Evolutionary conservation across 306 rosid genomes (phyloP), one percentile per base, ranked within the genome.

Genomic region (Rosa persica): DNA sequence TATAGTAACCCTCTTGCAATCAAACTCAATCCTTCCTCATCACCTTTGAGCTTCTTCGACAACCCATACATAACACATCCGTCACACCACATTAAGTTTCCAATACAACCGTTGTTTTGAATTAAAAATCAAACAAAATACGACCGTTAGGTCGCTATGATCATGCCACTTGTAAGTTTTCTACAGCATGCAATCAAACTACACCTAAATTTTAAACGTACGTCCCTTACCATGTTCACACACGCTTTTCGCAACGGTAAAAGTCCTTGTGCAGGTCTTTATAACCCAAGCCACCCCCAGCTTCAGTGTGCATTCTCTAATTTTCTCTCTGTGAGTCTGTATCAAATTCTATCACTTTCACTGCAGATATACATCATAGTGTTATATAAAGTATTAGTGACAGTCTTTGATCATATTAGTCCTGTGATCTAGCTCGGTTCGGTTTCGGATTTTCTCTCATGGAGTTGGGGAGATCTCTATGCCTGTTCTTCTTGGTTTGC

Each of bases 401-500:
- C 40, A 22, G 42, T 16, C 68, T 13, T 34, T 1, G 68, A 13
- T 64, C 68, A 30, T 30, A 30, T 15, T 11, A 20, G 27, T 48
- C 54, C 12, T 58, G 22, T 20, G 25, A 44, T 46, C 78, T 64
- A 38, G 27, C 17, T 17, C 20, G 42, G 20, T 62, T 62, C 17
- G 4, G 42, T 65, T 36, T 66, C 47, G 7, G 42, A 30, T 27
- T 62, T 23, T 57, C 25, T 39, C 42, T 44, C 19, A 93, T 93
- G 97, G 90, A 78, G 65, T 67, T 85, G 61, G 64, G 27, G 55
- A 83, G 67, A 15, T 65, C 22, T 72, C 61, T 86, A 64, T 74
- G 36, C 42, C 25, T 65, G 3, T 19, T 86, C 62, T 49, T 79
- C 4, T 61, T 84, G 34, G 22, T 87, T 46, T 75, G 73, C 9